Evolutionary conservation across 108 stramenopile species (phyloP).

Genomic region (Craspedostauros australis): DNA sequence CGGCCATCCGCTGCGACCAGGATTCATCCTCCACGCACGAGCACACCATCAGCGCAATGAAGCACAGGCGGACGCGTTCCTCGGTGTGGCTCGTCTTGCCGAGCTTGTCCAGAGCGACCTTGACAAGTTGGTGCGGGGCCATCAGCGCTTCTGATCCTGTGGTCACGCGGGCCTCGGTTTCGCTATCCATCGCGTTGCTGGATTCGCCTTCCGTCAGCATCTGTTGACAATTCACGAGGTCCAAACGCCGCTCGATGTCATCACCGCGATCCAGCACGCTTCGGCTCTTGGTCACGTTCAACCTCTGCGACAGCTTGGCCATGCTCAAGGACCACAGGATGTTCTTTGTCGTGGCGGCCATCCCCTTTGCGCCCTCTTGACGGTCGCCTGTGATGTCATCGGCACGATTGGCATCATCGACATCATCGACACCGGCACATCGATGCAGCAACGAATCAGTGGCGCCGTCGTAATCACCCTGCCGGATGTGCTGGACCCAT

Average conservation of each 20-base stretch:
- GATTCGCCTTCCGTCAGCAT: constrained; percentile 11
- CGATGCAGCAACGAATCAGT: constrained; percentile 17
- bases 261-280: neutral
- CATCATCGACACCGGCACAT: no score
- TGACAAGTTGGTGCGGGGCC: constrained; percentile 19
- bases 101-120: constrained; percentile 17
- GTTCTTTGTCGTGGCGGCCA: no score
- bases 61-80: constrained; percentile 17
- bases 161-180: no score
- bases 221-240: constrained; percentile 28
- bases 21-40: constrained; percentile 15
- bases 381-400: no score
- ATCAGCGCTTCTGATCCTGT: constrained; percentile 4
- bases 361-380: neutral
- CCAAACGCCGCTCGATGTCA: constrained; percentile 20
- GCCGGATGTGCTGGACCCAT: constrained; percentile 33
- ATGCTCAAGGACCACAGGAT: constrained; percentile 25
- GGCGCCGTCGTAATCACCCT: constrained; percentile 18
- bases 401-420: no score
- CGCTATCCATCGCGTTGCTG: neutral
- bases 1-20: neutral
- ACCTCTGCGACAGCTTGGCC: constrained; percentile 30
- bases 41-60: constrained; percentile 21
- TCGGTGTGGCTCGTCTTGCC: constrained; percentile 10
- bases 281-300: constrained; percentile 9